Evolutionary conservation across 2,329 filamentous ascomycete genomes (phyloP).

Genomic region (Pestalotiopsis sp.): DNA sequence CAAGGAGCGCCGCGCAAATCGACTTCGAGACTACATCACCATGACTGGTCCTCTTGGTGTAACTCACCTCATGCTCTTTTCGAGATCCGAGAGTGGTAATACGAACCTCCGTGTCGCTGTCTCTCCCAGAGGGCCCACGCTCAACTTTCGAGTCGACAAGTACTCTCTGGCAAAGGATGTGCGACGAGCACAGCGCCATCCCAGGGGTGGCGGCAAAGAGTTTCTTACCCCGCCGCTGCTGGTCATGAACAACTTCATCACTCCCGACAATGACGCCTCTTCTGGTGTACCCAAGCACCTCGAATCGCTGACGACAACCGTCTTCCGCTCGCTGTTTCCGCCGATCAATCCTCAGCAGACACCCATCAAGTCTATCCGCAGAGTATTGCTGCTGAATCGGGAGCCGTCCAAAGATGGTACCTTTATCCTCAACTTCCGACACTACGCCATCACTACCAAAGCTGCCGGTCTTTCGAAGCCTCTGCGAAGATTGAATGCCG

Average conservation of each 20-base stretch:
- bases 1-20: slow-evolving; percentile 88
- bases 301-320: slow-evolving; percentile 87
- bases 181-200: slow-evolving; percentile 79
- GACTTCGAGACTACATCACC: slow-evolving; percentile 86
- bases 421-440: slow-evolving; percentile 85
- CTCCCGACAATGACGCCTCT: slow-evolving; percentile 60
- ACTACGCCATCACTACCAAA: slow-evolving; percentile 94
- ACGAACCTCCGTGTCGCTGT: slow-evolving; percentile 88
- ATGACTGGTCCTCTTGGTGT: slow-evolving; percentile 96
- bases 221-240: slow-evolving; percentile 84
- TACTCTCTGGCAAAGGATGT: slow-evolving; percentile 95
- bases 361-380: slow-evolving; percentile 87
- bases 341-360: slow-evolving; percentile 92
- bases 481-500: slow-evolving; percentile 80
- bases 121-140: slow-evolving; percentile 86
- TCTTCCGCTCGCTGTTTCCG: slow-evolving; percentile 96
- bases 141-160: slow-evolving; percentile 92
- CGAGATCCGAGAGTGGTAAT: slow-evolving; percentile 85
- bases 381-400: slow-evolving; percentile 88
- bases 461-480: slow-evolving; percentile 82
- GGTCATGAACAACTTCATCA: slow-evolving; percentile 97
- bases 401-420: slow-evolving; percentile 69
- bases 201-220: slow-evolving; percentile 81
- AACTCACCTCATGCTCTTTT: slow-evolving; percentile 91
- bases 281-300: slow-evolving; percentile 88